A percentile compares a stretch with the other conserved stretches of the same genome.
These are phyloP conservation scores for Metschnikowia drakensbergensis DNA, from an alignment of 805 yeast species.

Conservation along the genomic window DNA sequence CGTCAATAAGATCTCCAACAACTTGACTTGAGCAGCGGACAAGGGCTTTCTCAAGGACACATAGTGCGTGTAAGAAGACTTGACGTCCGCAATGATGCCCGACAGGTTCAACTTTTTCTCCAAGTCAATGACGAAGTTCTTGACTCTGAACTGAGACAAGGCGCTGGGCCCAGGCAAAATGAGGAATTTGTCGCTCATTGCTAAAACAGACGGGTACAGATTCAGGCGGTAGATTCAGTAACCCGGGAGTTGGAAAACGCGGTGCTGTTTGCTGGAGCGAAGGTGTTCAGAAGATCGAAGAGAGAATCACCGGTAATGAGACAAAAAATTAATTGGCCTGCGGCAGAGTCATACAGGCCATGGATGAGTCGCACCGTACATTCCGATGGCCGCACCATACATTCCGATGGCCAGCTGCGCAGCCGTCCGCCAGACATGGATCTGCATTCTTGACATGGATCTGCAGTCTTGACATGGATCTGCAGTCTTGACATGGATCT, in stretches of 20 bases:
- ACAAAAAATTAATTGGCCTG: conserved; percentile 3
- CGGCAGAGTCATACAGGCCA: conserved; percentile 10
- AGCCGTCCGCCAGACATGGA: too few relatives aligned
- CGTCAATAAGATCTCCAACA: conserved; percentile 60
- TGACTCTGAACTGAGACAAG: conserved; percentile 79
- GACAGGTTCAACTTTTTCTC: conserved; percentile 60
- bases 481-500: too few relatives aligned
- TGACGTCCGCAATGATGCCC: conserved; percentile 63
- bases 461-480: too few relatives aligned
- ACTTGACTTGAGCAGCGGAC: conserved; percentile 38
- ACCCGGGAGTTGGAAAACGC: conserved; percentile 2
- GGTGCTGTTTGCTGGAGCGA: not conserved
- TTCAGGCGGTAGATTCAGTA: conserved; percentile 2
- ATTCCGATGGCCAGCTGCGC: too few relatives aligned
- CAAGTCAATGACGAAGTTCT: conserved; percentile 66
- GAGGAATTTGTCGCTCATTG: conserved; percentile 27
- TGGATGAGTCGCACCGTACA: not conserved
- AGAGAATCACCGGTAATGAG: not conserved
- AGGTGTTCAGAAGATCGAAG: not conserved
- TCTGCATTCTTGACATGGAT: too few relatives aligned
- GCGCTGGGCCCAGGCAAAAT: conserved; percentile 85
- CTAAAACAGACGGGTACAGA: not conserved
- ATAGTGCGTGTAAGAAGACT: conserved; percentile 78
- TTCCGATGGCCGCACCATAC: not conserved
- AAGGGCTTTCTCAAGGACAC: conserved; percentile 51